A percentile compares a stretch with the other conserved stretches of the same genome.
phyloP scores from a whole-genome alignment of 2,329 filamentous ascomycete species.

The Herpotrichia juniperi region DNA sequence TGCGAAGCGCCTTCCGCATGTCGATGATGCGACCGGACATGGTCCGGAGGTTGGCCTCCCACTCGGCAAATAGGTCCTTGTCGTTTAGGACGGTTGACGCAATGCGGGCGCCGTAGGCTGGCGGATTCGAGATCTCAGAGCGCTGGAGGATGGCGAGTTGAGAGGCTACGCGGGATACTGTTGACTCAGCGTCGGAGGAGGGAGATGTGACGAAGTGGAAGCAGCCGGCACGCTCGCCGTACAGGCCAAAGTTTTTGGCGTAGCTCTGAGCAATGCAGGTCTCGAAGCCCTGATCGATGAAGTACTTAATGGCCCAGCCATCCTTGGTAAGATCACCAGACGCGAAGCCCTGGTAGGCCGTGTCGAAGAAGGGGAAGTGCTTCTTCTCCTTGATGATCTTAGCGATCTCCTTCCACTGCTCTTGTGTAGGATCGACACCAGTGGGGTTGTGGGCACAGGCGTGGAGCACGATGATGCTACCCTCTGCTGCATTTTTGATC shows the following conservation, averaged over 20 bases:
- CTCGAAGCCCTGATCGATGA: constrained; percentile 87
- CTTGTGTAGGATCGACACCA: constrained; percentile 89
- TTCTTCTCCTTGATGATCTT: constrained; percentile 74
- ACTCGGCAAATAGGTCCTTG: constrained; percentile 79
- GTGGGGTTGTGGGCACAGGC: constrained; percentile 98
- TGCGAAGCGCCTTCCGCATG: constrained; percentile 81
- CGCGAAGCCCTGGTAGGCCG: constrained; percentile 96
- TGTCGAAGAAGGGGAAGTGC: constrained; percentile 98
- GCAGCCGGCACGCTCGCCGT: constrained; percentile 93
- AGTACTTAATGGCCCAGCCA: constrained; percentile 92
- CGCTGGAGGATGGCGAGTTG: constrained; percentile 95
- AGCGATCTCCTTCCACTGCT: constrained; percentile 94
- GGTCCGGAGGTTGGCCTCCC: constrained; percentile 87
- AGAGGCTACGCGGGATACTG: constrained; percentile 72
- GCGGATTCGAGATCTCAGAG: constrained; percentile 96
- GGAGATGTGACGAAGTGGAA: constrained; percentile 91
- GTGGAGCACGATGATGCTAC: constrained; percentile 88
- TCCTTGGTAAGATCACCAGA: constrained; percentile 86
- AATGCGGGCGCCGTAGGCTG: constrained; percentile 90
- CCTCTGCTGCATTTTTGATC: constrained; percentile 71
- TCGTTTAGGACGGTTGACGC: constrained; percentile 86
- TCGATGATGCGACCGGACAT: constrained; percentile 96
- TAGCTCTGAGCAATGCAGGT: constrained; percentile 60
- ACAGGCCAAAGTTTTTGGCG: constrained; percentile 74
- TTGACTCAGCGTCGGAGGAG: constrained; percentile 66